A percentile compares a stretch with the other conserved stretches of the same genome.
phyloP scores from a whole-genome alignment of 2,329 filamentous ascomycete genomes.

The Lizonia empirigonia region DNA sequence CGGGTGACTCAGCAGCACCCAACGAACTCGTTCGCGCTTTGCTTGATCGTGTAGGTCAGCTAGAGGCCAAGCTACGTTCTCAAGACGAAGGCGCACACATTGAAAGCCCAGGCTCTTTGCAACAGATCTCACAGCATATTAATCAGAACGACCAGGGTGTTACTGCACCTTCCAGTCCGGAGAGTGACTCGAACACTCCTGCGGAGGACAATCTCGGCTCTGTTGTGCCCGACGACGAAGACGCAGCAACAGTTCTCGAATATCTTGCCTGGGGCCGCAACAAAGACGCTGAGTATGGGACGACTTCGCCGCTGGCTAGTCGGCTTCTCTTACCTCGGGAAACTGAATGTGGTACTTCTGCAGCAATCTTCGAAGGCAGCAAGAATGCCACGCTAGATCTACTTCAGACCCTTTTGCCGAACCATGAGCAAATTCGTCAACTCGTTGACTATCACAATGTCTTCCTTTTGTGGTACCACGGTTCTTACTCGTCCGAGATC shows the following conservation, averaged over 20 bases:
- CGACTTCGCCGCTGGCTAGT: conserved; percentile 25
- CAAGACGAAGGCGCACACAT: too few relatives aligned
- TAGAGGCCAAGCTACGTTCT: background rate
- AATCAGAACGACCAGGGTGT: too few relatives aligned
- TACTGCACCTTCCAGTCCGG: too few relatives aligned
- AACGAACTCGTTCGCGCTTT: background rate
- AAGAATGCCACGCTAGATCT: background rate
- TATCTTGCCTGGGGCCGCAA: conserved; percentile 57
- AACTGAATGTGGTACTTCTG: background rate
- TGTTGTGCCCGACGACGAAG: conserved; percentile 18
- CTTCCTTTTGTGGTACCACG: background rate
- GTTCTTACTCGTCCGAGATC: background rate
- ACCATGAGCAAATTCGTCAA: background rate
- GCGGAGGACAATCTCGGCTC: background rate
- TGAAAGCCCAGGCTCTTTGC: too few relatives aligned
- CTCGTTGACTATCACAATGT: background rate
- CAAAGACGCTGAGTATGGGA: conserved; percentile 45
- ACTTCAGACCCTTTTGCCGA: conserved; percentile 1
- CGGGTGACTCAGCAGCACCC: background rate
- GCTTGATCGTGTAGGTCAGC: background rate
- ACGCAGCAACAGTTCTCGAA: conserved; percentile 56
- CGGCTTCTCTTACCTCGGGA: background rate
- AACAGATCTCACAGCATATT: background rate
- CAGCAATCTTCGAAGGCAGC: background rate
- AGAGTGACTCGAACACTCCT: background rate